These are phyloP conservation scores for Acanthochlamys bracteata DNA, from an alignment of 106 monocot species.

Conservation along the genomic window DNA sequence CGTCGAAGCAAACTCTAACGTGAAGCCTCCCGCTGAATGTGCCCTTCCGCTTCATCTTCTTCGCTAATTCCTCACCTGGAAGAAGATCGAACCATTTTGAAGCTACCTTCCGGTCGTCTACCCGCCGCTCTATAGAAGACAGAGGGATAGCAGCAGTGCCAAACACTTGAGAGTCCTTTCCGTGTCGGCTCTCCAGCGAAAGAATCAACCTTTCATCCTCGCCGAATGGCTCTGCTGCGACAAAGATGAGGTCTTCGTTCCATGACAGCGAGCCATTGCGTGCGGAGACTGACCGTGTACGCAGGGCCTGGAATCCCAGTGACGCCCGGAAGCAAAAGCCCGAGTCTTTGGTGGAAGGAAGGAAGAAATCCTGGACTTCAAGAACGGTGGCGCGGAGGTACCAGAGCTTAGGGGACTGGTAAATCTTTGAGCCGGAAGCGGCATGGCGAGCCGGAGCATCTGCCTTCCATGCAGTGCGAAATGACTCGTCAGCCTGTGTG, in stretches of 20 bases:
- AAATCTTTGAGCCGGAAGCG: conserved; percentile 51
- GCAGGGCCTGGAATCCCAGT: conserved; percentile 52
- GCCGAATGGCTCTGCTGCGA: conserved; percentile 66
- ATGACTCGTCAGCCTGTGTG: conserved; percentile 84
- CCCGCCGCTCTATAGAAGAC: conserved; percentile 67
- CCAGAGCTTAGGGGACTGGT: conserved; percentile 91
- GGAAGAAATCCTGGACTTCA: conserved; percentile 46
- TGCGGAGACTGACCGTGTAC: conserved; percentile 27
- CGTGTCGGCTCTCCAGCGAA: conserved; percentile 45
- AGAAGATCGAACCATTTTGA: conserved; percentile 67
- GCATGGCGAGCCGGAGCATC: conserved; percentile 22
- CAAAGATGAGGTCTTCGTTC: conserved; percentile 85
- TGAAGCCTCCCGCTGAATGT: conserved; percentile 46
- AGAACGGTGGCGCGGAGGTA: conserved; percentile 71
- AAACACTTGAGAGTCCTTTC: conserved; percentile 33
- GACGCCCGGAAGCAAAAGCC: conserved; percentile 37
- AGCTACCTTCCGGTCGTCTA: conserved; percentile 68
- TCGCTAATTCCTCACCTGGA: conserved; percentile 20
- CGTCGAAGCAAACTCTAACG: conserved; percentile 73
- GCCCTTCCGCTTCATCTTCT: conserved; percentile 10
- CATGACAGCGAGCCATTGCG: conserved; percentile 52
- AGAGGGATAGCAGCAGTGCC: conserved; percentile 43
- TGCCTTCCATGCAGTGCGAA: conserved; percentile 46
- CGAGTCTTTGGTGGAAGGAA: conserved; percentile 16
- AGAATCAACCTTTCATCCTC: conserved; percentile 44